phyloP scores from a whole-genome alignment of 768 basidiomycete genomes.

The Baorangia bicolor region DNA sequence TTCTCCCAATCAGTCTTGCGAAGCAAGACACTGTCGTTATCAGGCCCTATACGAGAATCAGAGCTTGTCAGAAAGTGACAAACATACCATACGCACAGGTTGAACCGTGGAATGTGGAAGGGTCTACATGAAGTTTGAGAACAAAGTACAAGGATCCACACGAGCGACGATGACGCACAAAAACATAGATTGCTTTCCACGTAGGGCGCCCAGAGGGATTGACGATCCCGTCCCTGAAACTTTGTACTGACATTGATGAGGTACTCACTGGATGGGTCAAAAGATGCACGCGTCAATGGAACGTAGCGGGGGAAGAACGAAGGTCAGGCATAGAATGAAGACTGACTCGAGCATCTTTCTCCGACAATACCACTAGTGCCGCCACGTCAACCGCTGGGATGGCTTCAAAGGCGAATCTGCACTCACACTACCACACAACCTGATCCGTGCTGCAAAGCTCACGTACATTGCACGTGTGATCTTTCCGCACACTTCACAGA shows the following conservation, averaged over 20 bases:
- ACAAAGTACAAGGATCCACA: background rate
- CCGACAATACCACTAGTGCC: conserved; percentile 24
- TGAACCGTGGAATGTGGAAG: background rate
- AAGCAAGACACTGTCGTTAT: background rate
- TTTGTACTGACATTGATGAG: conserved; percentile 4
- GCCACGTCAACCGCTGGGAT: background rate
- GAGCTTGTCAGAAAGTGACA: background rate
- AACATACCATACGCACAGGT: conserved; percentile 16
- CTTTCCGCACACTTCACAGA: conserved; percentile 55
- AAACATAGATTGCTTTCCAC: conserved; percentile 24
- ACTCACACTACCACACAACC: conserved; percentile 45
- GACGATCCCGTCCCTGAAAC: background rate
- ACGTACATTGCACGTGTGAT: conserved; percentile 37
- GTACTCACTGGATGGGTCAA: conserved; percentile 6
- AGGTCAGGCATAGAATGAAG: background rate
- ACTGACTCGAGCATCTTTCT: conserved; percentile 19
- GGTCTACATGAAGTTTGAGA: background rate
- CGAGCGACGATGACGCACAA: conserved; percentile 13
- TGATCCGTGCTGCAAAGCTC: conserved; percentile 48
- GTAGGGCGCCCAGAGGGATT: conserved; percentile 20
- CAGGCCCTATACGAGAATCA: conserved; percentile 20
- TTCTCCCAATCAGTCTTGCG: conserved; percentile 21
- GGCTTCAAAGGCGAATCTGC: background rate
- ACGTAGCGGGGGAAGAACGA: background rate
- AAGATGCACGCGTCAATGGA: too few species aligned